Base-by-base conservation (phyloP, 2,329 filamentous ascomycete species). In the Volutella citrinella region DNA sequence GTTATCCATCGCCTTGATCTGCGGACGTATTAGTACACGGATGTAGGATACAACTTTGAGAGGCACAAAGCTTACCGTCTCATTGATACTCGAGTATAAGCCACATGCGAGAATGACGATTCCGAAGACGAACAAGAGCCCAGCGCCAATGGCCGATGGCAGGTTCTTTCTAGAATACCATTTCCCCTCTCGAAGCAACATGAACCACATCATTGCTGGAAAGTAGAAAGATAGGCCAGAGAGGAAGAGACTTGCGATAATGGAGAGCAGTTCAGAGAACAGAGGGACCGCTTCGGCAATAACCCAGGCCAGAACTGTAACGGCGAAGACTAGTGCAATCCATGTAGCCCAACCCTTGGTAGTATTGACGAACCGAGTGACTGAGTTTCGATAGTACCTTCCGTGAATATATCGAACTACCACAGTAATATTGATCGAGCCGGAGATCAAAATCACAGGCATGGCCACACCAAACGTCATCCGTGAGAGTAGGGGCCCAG, bases 231-330 rank as follows among this genome's bases (percentile, higher is more conserved):
- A 59, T 19, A 53, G 51, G 5, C 46, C 48, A 10, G 67, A 69
- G 36, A 71, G 56, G 44, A 72, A 71, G 12, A 72, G 61, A 6
- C 65, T 58, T 5, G 67, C 68, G 35, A 51, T 62, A 45, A 72
- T 64, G 23, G 66, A 63, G 11, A 38, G 10, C 5, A 38, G 30
- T 10, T 38, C 36, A 6, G 25, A 34, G 22, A 38, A 38, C n/a
- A 38, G 25, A 19, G 84, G 84, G 27, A 87, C 81, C 1, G 80
- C 75, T 48, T 82, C 76, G 7, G 83, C 82, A 42, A 87, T 78
- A 43, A 87, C 56, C 74, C 79, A 87, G 3, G 78, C 78, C 12
- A 81, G 29, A 10, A 81, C 31, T 66, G 81, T 87, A 19, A 80
- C 55, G 19, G 55, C 45, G 2, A 69, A 55, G 18, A 77, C 72